phyloP scores from a whole-genome alignment of 176 grass and related monocot species.

The Ensete ventricosum region DNA sequence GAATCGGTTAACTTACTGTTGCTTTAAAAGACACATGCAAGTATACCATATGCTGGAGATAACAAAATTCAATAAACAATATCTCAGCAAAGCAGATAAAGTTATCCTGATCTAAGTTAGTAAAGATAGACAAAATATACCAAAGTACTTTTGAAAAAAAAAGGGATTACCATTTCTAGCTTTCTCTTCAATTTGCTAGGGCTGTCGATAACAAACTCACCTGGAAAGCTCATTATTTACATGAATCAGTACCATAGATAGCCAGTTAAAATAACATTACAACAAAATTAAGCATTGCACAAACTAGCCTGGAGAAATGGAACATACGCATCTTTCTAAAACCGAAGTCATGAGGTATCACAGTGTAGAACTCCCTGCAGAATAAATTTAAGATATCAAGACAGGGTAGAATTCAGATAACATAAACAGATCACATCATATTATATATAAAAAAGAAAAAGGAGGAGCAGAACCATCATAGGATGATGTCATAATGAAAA shows the following conservation, averaged over 20 bases:
- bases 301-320: conserved; percentile 22
- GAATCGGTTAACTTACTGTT: no score
- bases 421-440: no score
- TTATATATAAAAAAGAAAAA: no score
- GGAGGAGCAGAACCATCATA: no score
- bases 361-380: conserved; percentile 51
- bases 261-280: conserved; percentile 14
- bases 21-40: no score
- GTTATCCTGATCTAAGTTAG: no score
- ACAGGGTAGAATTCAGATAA: conserved; percentile 9
- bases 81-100: no score
- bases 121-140: no score
- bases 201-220: conserved; percentile 77
- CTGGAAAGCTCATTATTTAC: conserved; percentile 36
- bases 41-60: no score
- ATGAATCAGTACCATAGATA: conserved; percentile 18
- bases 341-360: conserved; percentile 99
- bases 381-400: background rate
- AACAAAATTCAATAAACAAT: no score
- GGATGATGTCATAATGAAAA: no score
- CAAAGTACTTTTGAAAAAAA: background rate
- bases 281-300: conserved; percentile 11
- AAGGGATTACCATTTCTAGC: conserved; percentile 73
- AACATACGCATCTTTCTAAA: conserved; percentile 86
- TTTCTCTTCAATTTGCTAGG: conserved; percentile 88